Base-by-base conservation (phyloP, 2,329 filamentous ascomycete species). In the Ophiostoma pallidulum region DNA sequence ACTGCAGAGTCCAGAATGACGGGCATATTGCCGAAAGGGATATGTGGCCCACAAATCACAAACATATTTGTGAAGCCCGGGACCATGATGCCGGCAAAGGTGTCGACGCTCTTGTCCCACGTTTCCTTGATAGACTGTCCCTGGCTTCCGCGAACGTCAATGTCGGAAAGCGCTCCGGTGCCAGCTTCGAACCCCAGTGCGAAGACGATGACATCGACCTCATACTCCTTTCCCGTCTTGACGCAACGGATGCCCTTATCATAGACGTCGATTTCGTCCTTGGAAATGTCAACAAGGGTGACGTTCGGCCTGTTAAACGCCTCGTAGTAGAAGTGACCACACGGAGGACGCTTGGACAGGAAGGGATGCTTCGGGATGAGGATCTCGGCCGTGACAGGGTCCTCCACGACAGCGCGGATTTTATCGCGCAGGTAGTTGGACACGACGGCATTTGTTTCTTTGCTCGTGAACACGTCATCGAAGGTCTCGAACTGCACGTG, bases 311-410 rank as follows among this genome's bases (percentile, higher is more conserved):
- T 62, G 47, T 73, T 68, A 39, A 69, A 68, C 0, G 68, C 64
- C 50, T 78, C 69, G 51, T 70, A 75, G 54, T 74, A 77, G 5
- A 61, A 60, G 22, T 66, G 61, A 46, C 76, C 73, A 0, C 75
- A 62, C 0, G 64, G 66, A 0, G 67, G 63, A 0, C 71, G 64
- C 51, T 70, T 72, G 4, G 61, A 64, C 8, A 68, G 69, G 54
- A 68, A 75, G 3, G 64, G 61, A 46, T 76, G 67, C 42, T 59
- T 64, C 1, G 65, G 65, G 12, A 61, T 61, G 10, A 68, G 57
- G 42, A 60, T 60, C 14, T 64, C 60, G 4, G 62, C 61, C 36
- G 62, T 58, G 9, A 50, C 52, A 1, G 63, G 64, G 49, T 70
- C 65, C 14, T 64, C 50, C 36, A 66, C 52, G 7, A 61, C 56